Percentiles rank a stretch among this genome's conserved stretches.
Evolutionary conservation across 2,329 filamentous ascomycete species (phyloP).

Genomic region (Hypoxylon sp.): DNA sequence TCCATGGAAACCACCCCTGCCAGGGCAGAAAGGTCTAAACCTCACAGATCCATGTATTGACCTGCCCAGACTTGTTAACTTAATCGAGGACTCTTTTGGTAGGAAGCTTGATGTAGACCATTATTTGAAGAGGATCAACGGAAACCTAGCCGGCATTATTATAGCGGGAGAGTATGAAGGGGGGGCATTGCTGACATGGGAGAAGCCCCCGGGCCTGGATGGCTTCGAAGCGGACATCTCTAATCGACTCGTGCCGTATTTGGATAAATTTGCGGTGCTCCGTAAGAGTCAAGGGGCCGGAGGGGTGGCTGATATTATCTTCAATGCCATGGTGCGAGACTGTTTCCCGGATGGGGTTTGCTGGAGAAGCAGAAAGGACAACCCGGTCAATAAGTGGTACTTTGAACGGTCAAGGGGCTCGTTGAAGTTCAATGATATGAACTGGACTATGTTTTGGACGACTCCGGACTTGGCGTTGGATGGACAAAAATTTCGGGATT

Average conservation of each 20-base stretch:
- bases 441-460: conserved; percentile 99
- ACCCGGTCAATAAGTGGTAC: conserved; percentile 99
- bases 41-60: conserved; percentile 87
- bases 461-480: conserved; percentile 74
- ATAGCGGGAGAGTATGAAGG: conserved; percentile 98
- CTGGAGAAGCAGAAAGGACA: conserved; percentile 90
- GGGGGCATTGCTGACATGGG: conserved; percentile 95
- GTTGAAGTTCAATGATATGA: conserved; percentile 82
- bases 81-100: conserved; percentile 95
- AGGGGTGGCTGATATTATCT: conserved; percentile 95
- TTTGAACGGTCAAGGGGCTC: conserved; percentile 91
- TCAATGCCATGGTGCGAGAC: conserved; percentile 92
- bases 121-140: conserved; percentile 85
- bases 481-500: conserved; percentile 72
- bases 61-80: conserved; percentile 82
- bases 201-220: conserved; percentile 75
- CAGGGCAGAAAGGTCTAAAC: conserved; percentile 72
- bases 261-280: conserved; percentile 97
- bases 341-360: conserved; percentile 92
- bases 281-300: conserved; percentile 90
- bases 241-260: conserved; percentile 84
- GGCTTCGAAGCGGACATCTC: conserved; percentile 69
- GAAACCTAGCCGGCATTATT: conserved; percentile 89
- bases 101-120: conserved; percentile 85
- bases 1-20: conserved; percentile 77